Base-by-base conservation (phyloP, 179 eudicot species). In the Heliamphora ciliata region DNA sequence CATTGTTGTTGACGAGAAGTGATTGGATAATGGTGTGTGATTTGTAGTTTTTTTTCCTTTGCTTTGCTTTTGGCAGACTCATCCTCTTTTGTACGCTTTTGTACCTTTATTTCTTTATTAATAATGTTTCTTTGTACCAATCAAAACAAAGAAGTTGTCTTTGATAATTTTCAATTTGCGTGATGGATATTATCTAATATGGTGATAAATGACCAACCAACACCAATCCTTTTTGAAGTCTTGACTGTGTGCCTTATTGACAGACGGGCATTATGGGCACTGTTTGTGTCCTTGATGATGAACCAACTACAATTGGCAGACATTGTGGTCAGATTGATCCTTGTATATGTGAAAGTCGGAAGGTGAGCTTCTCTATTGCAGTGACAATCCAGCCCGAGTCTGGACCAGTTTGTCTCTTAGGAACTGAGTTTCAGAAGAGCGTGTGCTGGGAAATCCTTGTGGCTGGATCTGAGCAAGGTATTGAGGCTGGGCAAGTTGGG, bases 401-500 rank as follows among this genome's bases (percentile, higher is more conserved):
- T 84, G 99, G 99, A 48, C 99, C 98, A 76, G 93, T 94, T 80
- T 94, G 96, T 87, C 94, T 94, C 14, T 84, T 96, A 54, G 99
- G 97, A 73, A 94, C 99, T 67, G 97, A 96, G 84, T 94, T 91
- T 80, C 92, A 93, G 89, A 93, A 90, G 83, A 87, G 85, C 77
- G 85, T 91, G 44, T 96, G 99, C 88, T 94, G 92, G 98, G 99
- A 96, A 88, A 88, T 96, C 84, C 87, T 96, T 78, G 97, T 96
- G 81, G 99, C 99, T 46, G 99, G 99, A 59, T 88, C 99, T 69
- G 99, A 96, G 81, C 99, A 96, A 91, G 99, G 99, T 69, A 91
- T 96, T 78, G 99, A 96, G 81, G 93, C 99, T 67, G 99, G 99
- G 73, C 99, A 96, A 87, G 99, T 96, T 84, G 99, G 98, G 84